phyloP scores from a whole-genome alignment of 106 monocot species.

The Chionographis japonica region DNA sequence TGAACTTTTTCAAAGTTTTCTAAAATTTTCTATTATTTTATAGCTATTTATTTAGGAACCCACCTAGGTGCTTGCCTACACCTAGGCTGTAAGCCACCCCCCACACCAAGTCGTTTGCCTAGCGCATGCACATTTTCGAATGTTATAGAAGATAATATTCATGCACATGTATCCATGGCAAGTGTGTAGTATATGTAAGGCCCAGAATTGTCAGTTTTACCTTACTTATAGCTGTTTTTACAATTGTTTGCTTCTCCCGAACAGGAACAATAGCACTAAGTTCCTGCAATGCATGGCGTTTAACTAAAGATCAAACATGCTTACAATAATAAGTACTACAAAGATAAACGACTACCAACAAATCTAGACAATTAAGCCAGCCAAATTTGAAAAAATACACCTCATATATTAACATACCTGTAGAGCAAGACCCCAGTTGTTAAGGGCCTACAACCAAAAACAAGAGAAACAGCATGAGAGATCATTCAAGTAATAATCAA shows the following conservation, averaged over 20 bases:
- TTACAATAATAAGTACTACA: background rate
- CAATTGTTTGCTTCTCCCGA: conserved; percentile 85
- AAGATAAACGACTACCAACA: background rate
- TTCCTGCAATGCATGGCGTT: conserved; percentile 48
- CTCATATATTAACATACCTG: conserved; percentile 47
- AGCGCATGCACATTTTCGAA: too few species aligned
- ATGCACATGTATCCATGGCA: background rate
- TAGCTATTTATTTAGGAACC: too few species aligned
- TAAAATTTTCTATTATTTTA: too few species aligned
- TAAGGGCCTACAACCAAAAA: conserved; percentile 68
- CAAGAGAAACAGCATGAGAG: conserved; percentile 14
- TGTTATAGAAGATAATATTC: background rate
- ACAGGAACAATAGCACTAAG: conserved; percentile 97
- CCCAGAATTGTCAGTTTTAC: conserved; percentile 21
- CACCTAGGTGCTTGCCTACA: too few species aligned
- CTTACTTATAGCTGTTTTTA: conserved; percentile 94
- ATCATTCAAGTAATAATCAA: background rate
- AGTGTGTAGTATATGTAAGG: background rate
- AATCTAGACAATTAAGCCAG: background rate
- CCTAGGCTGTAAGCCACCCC: too few species aligned
- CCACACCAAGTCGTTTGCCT: too few species aligned
- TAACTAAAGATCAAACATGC: conserved; percentile 1
- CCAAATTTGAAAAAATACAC: background rate
- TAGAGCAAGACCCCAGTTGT: conserved; percentile 99
- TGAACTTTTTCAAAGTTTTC: too few species aligned